These are phyloP conservation scores for Diospyros kaki DNA, from an alignment of 148 eudicot species.

Conservation along the genomic window DNA sequence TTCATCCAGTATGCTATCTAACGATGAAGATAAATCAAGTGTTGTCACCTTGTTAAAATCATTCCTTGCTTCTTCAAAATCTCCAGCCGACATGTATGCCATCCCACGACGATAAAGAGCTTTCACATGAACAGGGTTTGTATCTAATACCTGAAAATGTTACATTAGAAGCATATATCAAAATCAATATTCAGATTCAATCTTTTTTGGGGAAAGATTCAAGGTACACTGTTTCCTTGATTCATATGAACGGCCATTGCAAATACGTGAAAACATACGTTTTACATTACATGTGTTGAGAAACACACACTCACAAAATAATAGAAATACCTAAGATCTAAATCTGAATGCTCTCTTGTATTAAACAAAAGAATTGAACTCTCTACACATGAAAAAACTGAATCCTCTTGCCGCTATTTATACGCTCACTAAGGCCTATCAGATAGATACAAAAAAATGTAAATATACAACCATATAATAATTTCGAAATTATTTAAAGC, in stretches of 20 bases:
- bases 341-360: too few species aligned
- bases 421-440: too few species aligned
- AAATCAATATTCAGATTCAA: not conserved
- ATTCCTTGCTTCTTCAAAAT: constrained; percentile 82
- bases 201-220: not conserved
- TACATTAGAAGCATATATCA: not conserved
- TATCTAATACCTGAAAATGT: constrained; percentile 69
- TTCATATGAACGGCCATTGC: not conserved
- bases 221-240: not conserved
- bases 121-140: constrained; percentile 82
- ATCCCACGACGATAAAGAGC: constrained; percentile 97
- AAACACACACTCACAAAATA: too few species aligned
- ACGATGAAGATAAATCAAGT: not conserved
- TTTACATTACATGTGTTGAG: not conserved
- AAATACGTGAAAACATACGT: not conserved
- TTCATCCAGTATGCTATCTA: not conserved
- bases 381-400: too few species aligned
- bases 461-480: too few species aligned
- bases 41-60: constrained; percentile 76
- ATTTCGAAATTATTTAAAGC: too few species aligned
- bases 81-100: constrained; percentile 88
- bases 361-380: too few species aligned
- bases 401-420: too few species aligned
- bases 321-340: too few species aligned
- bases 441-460: too few species aligned